A percentile compares a stretch with the other conserved stretches of the same genome.
Conservation (phyloP, 2,329 filamentous ascomycete species). For the Periconia sp. region DNA sequence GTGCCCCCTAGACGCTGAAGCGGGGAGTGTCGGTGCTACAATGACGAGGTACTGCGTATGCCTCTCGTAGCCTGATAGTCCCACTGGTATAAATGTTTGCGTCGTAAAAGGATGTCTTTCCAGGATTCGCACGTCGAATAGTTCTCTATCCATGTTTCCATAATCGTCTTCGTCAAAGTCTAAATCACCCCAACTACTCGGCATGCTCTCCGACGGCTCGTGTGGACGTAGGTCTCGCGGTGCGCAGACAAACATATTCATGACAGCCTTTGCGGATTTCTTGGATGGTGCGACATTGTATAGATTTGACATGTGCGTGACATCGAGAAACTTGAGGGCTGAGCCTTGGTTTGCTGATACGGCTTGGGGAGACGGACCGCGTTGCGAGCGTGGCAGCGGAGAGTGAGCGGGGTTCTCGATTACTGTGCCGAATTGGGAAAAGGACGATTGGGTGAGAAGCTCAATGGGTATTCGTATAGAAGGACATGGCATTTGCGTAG, state of each 20-base stretch:
- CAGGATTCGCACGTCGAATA: constrained; percentile 74
- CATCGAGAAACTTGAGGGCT: constrained; percentile 83
- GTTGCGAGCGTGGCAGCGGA: constrained; percentile 57
- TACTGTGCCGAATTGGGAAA: constrained; percentile 82
- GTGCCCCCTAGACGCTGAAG: constrained; percentile 41
- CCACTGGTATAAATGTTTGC: constrained; percentile 88
- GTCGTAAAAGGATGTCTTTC: constrained; percentile 94
- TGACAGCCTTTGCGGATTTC: constrained; percentile 63
- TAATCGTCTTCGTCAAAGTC: constrained; percentile 41
- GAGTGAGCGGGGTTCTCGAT: constrained; percentile 71
- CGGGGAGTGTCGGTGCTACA: constrained; percentile 77
- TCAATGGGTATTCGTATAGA: constrained; percentile 61
- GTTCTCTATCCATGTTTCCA: constrained; percentile 25
- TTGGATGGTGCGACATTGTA: constrained; percentile 71
- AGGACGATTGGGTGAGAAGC: constrained; percentile 71
- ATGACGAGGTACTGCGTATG: constrained; percentile 76
- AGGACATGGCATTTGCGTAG: constrained; percentile 47
- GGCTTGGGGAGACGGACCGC: constrained; percentile 52
- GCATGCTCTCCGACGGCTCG: constrained; percentile 43
- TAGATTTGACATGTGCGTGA: constrained; percentile 74
- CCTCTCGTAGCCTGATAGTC: constrained; percentile 55
- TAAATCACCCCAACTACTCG: constrained; percentile 41
- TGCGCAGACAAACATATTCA: constrained; percentile 90
- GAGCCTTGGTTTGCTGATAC: constrained; percentile 82
- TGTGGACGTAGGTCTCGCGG: constrained; percentile 63